Percentiles rank a stretch among this genome's conserved stretches.
Conservation (phyloP, 495 filamentous ascomycete species). For the Neurospora africana region DNA sequence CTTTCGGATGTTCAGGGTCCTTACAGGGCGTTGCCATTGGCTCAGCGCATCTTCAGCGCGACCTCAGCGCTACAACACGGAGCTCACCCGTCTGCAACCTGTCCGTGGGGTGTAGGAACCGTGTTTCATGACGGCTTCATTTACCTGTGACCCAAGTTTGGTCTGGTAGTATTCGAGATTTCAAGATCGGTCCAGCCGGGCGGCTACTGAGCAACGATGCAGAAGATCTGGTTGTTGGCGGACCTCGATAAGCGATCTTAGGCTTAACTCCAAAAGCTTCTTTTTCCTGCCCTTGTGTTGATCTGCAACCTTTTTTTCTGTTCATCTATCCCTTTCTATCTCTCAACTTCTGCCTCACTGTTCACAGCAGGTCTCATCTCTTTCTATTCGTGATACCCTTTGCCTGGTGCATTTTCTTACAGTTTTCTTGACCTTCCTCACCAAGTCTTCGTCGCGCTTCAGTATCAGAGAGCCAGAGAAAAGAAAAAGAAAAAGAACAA, state of each 20-base stretch:
- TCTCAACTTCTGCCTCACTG: background rate
- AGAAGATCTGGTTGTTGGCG: background rate
- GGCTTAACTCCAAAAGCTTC: background rate
- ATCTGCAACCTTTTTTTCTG: background rate
- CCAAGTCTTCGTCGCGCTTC: background rate
- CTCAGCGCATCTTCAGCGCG: background rate
- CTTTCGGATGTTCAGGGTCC: background rate
- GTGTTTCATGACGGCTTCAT: background rate
- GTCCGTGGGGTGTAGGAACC: background rate
- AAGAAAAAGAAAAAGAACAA: background rate
- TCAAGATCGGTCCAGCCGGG: background rate
- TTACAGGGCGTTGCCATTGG: background rate
- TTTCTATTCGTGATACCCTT: background rate
- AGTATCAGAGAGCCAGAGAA: background rate
- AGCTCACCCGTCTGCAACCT: background rate
- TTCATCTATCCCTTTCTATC: background rate
- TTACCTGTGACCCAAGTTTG: background rate
- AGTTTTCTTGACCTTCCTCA: background rate
- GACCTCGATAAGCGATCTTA: background rate
- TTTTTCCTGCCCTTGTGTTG: background rate
- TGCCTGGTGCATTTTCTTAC: background rate
- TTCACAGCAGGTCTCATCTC: background rate
- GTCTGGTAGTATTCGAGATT: background rate
- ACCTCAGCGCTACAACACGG: background rate
- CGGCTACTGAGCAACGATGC: background rate